Base-by-base conservation (phyloP, 495 filamentous ascomycete genomes). In the Hypoxylon fragiforme region DNA sequence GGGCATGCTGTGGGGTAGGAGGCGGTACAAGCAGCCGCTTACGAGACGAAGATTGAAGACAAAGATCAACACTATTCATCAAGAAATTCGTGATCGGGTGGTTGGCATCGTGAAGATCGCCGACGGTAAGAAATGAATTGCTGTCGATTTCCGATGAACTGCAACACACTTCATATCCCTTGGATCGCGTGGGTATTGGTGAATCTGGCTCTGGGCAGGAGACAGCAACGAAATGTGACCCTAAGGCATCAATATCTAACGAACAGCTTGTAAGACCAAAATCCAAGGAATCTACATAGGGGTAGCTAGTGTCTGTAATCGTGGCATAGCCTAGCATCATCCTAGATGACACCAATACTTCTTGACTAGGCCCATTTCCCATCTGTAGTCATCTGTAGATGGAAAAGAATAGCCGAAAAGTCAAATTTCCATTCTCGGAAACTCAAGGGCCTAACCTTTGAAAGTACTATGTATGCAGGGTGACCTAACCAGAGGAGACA, bases 401-500 rank as follows among this genome's bases (percentile, higher is more conserved):
- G 28, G 20, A 45, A 42, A 52, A 38, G 36, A 38, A 51, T 20
- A 55, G 26, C 57, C 57, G 38, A 55, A 26, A 12, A 52, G 40
- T 47, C 22, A 38, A 28, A 24, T 45, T 57, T 50, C 59, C 59
- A 50, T 57, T 50, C 47, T 42, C 49, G 45, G 59, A 55, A 53
- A 57, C 14, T 43, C 35, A 34, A 57, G 43, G 31, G 38, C 28
- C 28, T 43, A 34, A n/a, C n/a, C n/a, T n/a, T n/a, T n/a, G 42
- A 34, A 49, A 40, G 19, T 28, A 28, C 4, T n/a, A n/a, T 21
- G 32, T 42, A 62, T 62, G 59, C 59, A 62, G 44, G 39, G 59
- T 62, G 59, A 62, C 59, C 59, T 52, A 62, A 58, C 59, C 38
- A 62, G 18, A 44, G 50, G 50, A 47, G 59, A 62, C 47, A 53